Evolutionary conservation across 192 early-diverging fungal genomes (phyloP).

Genomic region (Umbelopsis isabellina): DNA sequence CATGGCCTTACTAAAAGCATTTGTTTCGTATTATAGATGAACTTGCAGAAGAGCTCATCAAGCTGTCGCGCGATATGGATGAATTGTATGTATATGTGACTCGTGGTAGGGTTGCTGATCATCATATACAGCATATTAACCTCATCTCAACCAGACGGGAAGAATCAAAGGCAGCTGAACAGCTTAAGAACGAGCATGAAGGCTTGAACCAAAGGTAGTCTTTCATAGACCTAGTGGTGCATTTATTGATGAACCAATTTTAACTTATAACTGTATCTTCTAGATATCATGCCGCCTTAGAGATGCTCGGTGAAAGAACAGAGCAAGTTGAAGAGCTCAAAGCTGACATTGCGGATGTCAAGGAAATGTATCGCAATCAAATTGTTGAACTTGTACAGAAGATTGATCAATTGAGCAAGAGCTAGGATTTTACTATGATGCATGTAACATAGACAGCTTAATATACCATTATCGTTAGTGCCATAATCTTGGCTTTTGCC

Average conservation of each 20-base stretch:
- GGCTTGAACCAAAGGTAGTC: slow-evolving; percentile 60
- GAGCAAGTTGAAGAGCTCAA: slow-evolving; percentile 83
- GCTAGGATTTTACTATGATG: slow-evolving; percentile 8
- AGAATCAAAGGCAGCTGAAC: slow-evolving; percentile 12
- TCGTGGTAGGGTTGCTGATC: neutral
- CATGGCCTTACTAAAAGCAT: neutral
- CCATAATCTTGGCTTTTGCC: neutral
- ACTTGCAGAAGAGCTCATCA: slow-evolving; percentile 74
- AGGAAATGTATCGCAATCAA: slow-evolving; percentile 71
- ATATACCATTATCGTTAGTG: slow-evolving; percentile 12
- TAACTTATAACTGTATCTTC: neutral
- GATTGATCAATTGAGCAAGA: slow-evolving; percentile 41
- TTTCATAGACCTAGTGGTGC: neutral
- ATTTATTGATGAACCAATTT: neutral
- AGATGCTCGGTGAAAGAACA: slow-evolving; percentile 88
- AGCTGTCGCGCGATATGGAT: slow-evolving; percentile 68
- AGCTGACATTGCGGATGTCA: slow-evolving; percentile 80
- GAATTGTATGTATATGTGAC: slow-evolving; percentile 46
- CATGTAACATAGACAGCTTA: slow-evolving; percentile 6
- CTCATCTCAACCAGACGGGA: slow-evolving; percentile 15
- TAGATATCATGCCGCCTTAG: slow-evolving; percentile 75
- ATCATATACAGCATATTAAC: neutral
- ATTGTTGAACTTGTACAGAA: slow-evolving; percentile 59
- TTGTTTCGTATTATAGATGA: slow-evolving; percentile 48
- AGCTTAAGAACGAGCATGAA: slow-evolving; percentile 54